Evolutionary conservation across 805 yeast species (phyloP).

Genomic region (Candida parachauliodes): DNA sequence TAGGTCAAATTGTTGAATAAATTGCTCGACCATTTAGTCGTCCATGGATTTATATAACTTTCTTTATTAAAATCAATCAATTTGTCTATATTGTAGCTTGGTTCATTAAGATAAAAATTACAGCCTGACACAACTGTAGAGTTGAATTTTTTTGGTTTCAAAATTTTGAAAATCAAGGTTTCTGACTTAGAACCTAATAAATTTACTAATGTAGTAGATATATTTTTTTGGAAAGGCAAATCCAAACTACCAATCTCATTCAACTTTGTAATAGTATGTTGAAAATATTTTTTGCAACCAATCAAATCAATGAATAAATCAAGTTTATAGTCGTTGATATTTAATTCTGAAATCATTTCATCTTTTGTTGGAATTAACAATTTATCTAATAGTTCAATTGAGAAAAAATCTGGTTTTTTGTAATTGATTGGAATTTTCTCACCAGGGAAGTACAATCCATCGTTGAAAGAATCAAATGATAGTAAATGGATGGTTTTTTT

Average conservation of each 20-base stretch:
- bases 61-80: slow-evolving; percentile 14
- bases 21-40: slow-evolving; percentile 28
- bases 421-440: slow-evolving; percentile 30
- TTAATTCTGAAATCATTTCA: slow-evolving; percentile 17
- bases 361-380: slow-evolving; percentile 15
- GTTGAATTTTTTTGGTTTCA: slow-evolving; percentile 29
- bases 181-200: slow-evolving; percentile 28
- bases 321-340: slow-evolving; percentile 24
- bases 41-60: slow-evolving; percentile 32
- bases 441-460: slow-evolving; percentile 33
- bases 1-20: slow-evolving; percentile 25
- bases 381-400: slow-evolving; percentile 33
- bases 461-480: slow-evolving; percentile 31
- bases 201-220: slow-evolving; percentile 9
- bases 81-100: slow-evolving; percentile 33
- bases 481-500: slow-evolving; percentile 22
- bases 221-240: slow-evolving; percentile 23
- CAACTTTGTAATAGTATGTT: slow-evolving; percentile 24
- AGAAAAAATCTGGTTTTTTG: slow-evolving; percentile 37
- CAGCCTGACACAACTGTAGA: slow-evolving; percentile 36
- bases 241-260: slow-evolving; percentile 25
- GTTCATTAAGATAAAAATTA: slow-evolving; percentile 24
- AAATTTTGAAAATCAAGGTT: slow-evolving; percentile 28
- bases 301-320: slow-evolving; percentile 38
- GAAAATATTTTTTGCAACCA: slow-evolving; percentile 38